Evolutionary conservation across 2,329 filamentous ascomycete genomes (phyloP).

Genomic region (Scolecobasidium constrictum): DNA sequence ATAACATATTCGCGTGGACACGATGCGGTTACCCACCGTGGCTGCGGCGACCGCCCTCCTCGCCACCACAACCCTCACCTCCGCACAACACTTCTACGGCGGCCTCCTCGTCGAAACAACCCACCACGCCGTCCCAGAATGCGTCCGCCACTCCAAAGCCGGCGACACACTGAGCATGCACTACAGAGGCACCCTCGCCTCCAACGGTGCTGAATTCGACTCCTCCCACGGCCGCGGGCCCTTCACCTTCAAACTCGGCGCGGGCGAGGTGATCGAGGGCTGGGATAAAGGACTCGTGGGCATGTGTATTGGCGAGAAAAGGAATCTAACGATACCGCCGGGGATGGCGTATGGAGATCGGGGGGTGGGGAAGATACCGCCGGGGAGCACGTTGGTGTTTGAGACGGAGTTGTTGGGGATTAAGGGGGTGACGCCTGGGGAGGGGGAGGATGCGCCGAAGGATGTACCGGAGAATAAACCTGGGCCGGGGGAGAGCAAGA

Average conservation of each 20-base stretch:
- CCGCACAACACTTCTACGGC: neutral
- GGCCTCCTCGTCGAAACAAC: slow-evolving; percentile 31
- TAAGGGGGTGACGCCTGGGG: slow-evolving; percentile 45
- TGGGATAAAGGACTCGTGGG: slow-evolving; percentile 86
- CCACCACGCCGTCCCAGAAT: slow-evolving; percentile 27
- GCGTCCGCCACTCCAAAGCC: slow-evolving; percentile 31
- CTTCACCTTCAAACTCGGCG: slow-evolving; percentile 68
- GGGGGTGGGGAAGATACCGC: slow-evolving; percentile 63
- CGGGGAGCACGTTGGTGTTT: slow-evolving; percentile 72
- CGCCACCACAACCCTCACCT: neutral
- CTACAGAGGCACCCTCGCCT: slow-evolving; percentile 38
- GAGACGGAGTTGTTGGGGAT: slow-evolving; percentile 86
- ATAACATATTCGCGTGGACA: too few species aligned
- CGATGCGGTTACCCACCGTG: too few species aligned
- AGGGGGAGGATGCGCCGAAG: neutral
- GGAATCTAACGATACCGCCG: slow-evolving; percentile 79
- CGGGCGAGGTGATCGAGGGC: slow-evolving; percentile 79
- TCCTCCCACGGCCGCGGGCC: slow-evolving; percentile 72
- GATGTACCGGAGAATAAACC: neutral
- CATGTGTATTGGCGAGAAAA: slow-evolving; percentile 95
- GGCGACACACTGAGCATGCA: slow-evolving; percentile 37
- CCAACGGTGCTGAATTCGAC: slow-evolving; percentile 71
- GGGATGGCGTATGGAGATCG: slow-evolving; percentile 71
- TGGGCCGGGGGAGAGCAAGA: slow-evolving; percentile 6
- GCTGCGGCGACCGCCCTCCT: neutral